phyloP scores from a whole-genome alignment of 257 asterid genomes.

The Primulina huaijiensis region DNA sequence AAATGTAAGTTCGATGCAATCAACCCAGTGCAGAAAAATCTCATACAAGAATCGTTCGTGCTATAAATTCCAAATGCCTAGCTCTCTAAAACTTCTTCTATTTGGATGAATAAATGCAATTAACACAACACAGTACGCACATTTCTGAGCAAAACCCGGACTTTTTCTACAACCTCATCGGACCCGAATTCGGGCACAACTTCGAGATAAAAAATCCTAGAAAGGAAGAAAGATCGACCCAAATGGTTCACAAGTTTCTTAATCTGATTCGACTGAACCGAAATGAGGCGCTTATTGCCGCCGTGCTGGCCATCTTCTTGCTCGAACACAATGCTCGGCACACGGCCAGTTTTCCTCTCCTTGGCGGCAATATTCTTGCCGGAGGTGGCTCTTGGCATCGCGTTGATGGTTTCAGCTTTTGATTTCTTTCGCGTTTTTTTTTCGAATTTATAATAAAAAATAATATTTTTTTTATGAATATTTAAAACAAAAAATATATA shows the following conservation, averaged over 20 bases:
- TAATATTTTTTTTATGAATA: no score
- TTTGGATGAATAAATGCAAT: background rate
- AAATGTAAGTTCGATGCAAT: no score
- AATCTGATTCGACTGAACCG: constrained; percentile 79
- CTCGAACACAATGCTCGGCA: constrained; percentile 88
- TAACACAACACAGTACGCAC: constrained; percentile 35
- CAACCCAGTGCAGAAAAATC: no score
- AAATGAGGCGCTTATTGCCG: constrained; percentile 86
- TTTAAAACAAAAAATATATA: no score
- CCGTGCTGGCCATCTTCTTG: constrained; percentile 95
- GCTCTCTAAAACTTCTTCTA: background rate
- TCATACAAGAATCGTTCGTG: background rate
- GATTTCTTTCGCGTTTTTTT: no score
- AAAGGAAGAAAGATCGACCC: constrained; percentile 68
- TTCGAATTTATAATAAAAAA: no score
- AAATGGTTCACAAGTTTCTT: constrained; percentile 81
- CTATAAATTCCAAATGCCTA: no score
- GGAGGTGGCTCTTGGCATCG: constrained; percentile 62
- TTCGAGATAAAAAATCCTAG: constrained; percentile 75
- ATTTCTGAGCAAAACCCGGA: constrained; percentile 82
- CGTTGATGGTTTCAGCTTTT: constrained; percentile 60
- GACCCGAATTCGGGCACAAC: constrained; percentile 60
- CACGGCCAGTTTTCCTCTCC: constrained; percentile 71
- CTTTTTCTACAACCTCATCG: constrained; percentile 63
- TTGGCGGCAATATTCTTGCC: constrained; percentile 68